These are phyloP conservation scores for Ligustrum vulgare DNA, from an alignment of 257 asterid species.

Conservation along the genomic window DNA sequence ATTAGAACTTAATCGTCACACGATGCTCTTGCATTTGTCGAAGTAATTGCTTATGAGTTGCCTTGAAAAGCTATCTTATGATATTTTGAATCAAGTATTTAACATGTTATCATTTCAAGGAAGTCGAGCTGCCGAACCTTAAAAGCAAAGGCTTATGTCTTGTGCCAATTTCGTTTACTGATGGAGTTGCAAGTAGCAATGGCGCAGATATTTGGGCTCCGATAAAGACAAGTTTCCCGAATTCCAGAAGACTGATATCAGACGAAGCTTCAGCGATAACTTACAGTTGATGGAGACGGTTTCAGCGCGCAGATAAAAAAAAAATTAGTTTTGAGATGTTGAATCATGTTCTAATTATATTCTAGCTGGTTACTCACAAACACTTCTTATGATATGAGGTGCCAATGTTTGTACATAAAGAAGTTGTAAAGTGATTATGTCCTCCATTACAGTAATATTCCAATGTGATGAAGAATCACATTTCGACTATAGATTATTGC, in stretches of 20 bases:
- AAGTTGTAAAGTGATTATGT: neutral
- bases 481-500: too few species aligned
- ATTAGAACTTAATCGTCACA: neutral
- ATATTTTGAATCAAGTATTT: neutral
- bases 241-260: slow-evolving; percentile 24
- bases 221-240: slow-evolving; percentile 43
- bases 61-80: neutral
- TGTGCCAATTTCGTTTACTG: slow-evolving; percentile 61
- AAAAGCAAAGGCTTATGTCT: slow-evolving; percentile 73
- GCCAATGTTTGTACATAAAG: neutral
- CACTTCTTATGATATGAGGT: neutral
- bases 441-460: too few species aligned
- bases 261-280: slow-evolving; percentile 31
- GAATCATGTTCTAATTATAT: too few species aligned
- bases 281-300: slow-evolving; percentile 13
- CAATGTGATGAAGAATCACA: too few species aligned
- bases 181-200: slow-evolving; percentile 69
- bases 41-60: neutral
- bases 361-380: neutral
- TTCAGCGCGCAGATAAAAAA: neutral
- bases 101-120: slow-evolving; percentile 31
- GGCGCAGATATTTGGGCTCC: slow-evolving; percentile 99
- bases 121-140: slow-evolving; percentile 46
- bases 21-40: too few species aligned
- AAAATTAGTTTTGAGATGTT: too few species aligned